Percentiles rank a stretch among this genome's conserved stretches.
These are phyloP conservation scores for Conoideocrella luteorostrata DNA, from an alignment of 2,329 filamentous ascomycete genomes.

Conservation along the genomic window DNA sequence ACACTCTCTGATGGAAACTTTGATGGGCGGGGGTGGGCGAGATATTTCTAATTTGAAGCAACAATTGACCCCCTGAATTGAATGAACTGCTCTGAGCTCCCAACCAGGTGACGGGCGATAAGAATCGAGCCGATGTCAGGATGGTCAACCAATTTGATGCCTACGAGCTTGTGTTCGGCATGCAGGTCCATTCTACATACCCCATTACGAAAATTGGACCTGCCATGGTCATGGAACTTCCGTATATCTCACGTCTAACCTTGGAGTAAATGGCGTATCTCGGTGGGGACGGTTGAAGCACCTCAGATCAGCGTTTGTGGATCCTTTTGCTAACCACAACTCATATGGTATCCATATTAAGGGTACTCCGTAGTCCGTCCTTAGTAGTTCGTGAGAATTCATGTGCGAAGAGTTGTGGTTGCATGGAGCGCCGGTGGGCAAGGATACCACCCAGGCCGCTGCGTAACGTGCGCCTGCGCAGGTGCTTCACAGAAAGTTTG, in stretches of 20 bases:
- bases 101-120: slow-evolving; percentile 10
- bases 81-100: slow-evolving; percentile 5
- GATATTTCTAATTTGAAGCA: slow-evolving; percentile 13
- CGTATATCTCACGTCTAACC: slow-evolving; percentile 12
- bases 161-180: slow-evolving; percentile 7
- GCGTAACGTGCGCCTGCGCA: slow-evolving; percentile 11
- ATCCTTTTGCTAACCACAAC: slow-evolving; percentile 9
- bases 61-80: slow-evolving; percentile 6
- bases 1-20: slow-evolving; percentile 10
- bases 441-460: slow-evolving; percentile 12
- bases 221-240: slow-evolving; percentile 8
- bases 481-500: slow-evolving; percentile 10
- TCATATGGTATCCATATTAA: slow-evolving; percentile 9
- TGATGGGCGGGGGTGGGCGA: slow-evolving; percentile 11
- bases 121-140: slow-evolving; percentile 6
- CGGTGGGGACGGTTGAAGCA: slow-evolving; percentile 12
- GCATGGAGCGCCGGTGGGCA: slow-evolving; percentile 11
- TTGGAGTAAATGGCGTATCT: slow-evolving; percentile 11
- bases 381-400: slow-evolving; percentile 12
- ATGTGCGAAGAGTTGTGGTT: slow-evolving; percentile 10
- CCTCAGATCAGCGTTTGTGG: slow-evolving; percentile 14
- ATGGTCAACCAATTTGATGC: slow-evolving; percentile 2
- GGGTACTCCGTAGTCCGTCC: slow-evolving; percentile 4
- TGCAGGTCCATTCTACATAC: slow-evolving; percentile 9
- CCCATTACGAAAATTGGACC: slow-evolving; percentile 7